Percentiles rank a stretch among this genome's conserved stretches.
Conservation (phyloP, 2,329 filamentous ascomycete genomes). For the Microdochium trichocladiopsis region DNA sequence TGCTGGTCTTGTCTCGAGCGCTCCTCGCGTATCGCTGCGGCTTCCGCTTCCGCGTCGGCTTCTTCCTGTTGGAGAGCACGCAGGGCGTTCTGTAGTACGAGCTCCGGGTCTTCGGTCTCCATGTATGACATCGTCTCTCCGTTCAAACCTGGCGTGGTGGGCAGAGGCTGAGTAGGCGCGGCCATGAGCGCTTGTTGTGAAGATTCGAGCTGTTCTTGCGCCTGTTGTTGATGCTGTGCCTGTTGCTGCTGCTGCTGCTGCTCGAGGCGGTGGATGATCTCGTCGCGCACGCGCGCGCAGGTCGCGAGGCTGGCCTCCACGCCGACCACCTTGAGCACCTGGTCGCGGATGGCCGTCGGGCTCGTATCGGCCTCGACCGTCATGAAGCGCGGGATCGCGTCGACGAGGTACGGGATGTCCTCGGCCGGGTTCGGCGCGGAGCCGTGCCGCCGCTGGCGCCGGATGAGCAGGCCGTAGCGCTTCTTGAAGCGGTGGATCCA, state of each 20-base stretch:
- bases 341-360: conserved; percentile 51
- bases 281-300: conserved; percentile 52
- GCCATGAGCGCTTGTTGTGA: conserved; percentile 13
- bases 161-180: conserved; percentile 18
- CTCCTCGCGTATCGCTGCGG: conserved; percentile 45
- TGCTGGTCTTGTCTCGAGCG: conserved; percentile 39
- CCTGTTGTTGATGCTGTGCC: conserved; percentile 4
- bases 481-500: conserved; percentile 62
- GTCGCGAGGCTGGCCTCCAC: conserved; percentile 45
- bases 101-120: conserved; percentile 46
- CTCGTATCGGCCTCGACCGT: conserved; percentile 49
- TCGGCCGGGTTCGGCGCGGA: conserved; percentile 42
- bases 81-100: conserved; percentile 52
- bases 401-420: conserved; percentile 53
- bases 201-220: conserved; percentile 9
- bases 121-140: conserved; percentile 25
- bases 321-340: conserved; percentile 46
- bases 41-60: conserved; percentile 49
- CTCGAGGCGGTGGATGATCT: conserved; percentile 39
- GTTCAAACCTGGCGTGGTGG: conserved; percentile 16
- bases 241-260: conserved; percentile 13
- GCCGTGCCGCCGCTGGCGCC: conserved; percentile 47
- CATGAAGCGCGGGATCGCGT: conserved; percentile 54
- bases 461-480: conserved; percentile 50
- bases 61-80: conserved; percentile 53